Percentiles rank a stretch among this genome's conserved stretches.
These are phyloP conservation scores for Hemileccinum rubropunctum DNA, from an alignment of 768 basidiomycete species.

Conservation along the genomic window DNA sequence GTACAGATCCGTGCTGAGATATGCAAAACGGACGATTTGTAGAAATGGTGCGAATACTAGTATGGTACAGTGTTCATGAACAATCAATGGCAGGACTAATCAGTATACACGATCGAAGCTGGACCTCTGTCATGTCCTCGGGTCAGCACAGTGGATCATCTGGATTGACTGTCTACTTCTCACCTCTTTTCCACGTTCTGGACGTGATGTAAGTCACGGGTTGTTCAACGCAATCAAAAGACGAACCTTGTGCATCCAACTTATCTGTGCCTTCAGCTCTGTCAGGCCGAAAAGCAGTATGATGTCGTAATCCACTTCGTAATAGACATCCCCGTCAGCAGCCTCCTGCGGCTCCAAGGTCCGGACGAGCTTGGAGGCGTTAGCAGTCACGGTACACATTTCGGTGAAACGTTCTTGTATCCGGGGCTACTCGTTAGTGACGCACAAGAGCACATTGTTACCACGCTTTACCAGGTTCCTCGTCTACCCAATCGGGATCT, in stretches of 20 bases:
- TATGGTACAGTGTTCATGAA: too few relatives aligned
- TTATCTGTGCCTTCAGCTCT: conserved; percentile 44
- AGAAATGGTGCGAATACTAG: too few relatives aligned
- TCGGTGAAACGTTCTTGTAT: conserved; percentile 4
- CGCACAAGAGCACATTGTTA: too few relatives aligned
- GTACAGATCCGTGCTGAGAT: too few relatives aligned
- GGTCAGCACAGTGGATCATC: neutral
- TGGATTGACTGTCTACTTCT: neutral
- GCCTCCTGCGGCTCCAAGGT: neutral
- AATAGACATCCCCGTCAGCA: neutral
- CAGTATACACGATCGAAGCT: too few relatives aligned
- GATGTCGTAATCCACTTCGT: conserved; percentile 25
- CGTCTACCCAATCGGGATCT: conserved; percentile 12
- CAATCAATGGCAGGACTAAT: too few relatives aligned
- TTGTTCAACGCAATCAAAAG: neutral
- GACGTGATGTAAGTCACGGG: neutral
- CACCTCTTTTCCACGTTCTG: conserved; percentile 1
- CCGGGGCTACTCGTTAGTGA: neutral
- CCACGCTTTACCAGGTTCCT: conserved; percentile 5
- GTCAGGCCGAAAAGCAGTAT: conserved; percentile 41
- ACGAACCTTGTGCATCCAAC: conserved; percentile 36
- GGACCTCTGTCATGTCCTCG: neutral
- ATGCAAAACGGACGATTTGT: too few relatives aligned
- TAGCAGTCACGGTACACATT: conserved; percentile 9
- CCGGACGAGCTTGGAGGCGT: conserved; percentile 1